Evolutionary conservation across 2,329 filamentous ascomycete genomes (phyloP).

Genomic region (Escovopsis sp.): DNA sequence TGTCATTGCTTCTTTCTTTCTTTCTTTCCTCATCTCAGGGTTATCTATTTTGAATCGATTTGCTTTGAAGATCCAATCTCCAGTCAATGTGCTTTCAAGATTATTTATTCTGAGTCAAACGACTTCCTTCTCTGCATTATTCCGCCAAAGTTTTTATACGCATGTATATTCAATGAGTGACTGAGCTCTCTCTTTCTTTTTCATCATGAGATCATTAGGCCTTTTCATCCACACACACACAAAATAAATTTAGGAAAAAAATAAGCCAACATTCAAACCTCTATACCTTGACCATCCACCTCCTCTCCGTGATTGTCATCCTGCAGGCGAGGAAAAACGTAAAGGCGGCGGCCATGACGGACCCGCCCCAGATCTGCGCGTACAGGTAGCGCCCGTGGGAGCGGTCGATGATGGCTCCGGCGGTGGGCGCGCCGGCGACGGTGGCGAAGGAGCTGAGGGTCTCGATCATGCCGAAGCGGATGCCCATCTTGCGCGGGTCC

Average conservation of each 20-base stretch:
- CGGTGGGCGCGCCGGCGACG: constrained; percentile 29
- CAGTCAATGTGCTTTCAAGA: no score
- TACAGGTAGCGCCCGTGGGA: constrained; percentile 24
- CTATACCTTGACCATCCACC: constrained; percentile 21
- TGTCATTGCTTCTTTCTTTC: constrained; percentile 9
- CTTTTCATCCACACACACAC: no score
- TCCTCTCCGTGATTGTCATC: constrained; percentile 21
- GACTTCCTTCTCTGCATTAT: background rate
- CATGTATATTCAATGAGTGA: background rate
- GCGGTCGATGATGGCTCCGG: constrained; percentile 29
- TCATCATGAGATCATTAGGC: no score
- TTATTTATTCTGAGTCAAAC: background rate
- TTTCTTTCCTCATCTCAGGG: background rate
- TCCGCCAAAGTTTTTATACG: background rate
- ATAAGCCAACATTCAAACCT: background rate
- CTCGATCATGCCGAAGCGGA: constrained; percentile 31
- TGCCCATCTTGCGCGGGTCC: constrained; percentile 30
- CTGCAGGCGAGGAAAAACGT: constrained; percentile 19
- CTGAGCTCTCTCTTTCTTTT: no score
- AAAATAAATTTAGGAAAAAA: no score
- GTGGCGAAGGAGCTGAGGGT: constrained; percentile 26
- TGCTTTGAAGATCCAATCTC: background rate
- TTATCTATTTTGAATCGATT: background rate
- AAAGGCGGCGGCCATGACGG: constrained; percentile 22
- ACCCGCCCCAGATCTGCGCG: constrained; percentile 33